phyloP scores from a whole-genome alignment of 208 protist genomes.

The Trypanosoma platydactyli region DNA sequence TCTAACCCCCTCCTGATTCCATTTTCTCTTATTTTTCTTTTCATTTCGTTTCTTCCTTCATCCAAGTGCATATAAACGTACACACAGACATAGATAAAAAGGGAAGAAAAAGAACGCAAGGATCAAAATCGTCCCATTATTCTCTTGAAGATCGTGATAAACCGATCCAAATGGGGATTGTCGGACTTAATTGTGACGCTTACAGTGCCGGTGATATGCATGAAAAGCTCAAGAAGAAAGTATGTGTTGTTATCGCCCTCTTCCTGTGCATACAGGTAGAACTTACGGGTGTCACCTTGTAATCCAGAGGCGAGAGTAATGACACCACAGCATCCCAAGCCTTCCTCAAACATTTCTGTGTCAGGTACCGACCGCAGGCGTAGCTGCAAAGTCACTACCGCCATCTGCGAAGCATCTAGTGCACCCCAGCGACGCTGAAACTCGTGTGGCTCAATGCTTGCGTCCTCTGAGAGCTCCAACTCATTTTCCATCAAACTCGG shows the following conservation, averaged over 20 bases:
- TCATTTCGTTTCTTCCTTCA: not conserved
- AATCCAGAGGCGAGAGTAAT: slow-evolving; percentile 59
- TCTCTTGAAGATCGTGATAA: slow-evolving; percentile 21
- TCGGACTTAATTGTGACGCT: slow-evolving; percentile 45
- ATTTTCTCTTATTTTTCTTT: not conserved
- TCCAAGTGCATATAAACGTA: not conserved
- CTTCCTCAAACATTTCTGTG: slow-evolving; percentile 35
- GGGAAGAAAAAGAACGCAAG: not conserved
- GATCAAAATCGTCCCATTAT: slow-evolving; percentile 24
- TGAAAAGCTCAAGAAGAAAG: slow-evolving; percentile 45
- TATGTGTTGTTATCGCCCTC: slow-evolving; percentile 19
- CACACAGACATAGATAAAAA: not conserved
- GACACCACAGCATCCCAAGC: slow-evolving; percentile 39
- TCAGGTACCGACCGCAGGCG: slow-evolving; percentile 3
- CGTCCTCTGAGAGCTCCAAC: slow-evolving; percentile 37
- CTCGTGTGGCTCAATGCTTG: slow-evolving; percentile 36
- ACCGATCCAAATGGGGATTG: slow-evolving; percentile 15
- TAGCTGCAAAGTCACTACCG: slow-evolving; percentile 28
- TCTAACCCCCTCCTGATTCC: not conserved
- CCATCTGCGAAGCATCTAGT: slow-evolving; percentile 1
- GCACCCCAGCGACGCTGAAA: slow-evolving; percentile 47
- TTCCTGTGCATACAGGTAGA: slow-evolving; percentile 54
- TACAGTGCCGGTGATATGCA: slow-evolving; percentile 28
- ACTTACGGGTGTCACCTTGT: slow-evolving; percentile 37
- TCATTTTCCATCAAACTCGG: slow-evolving; percentile 1